Conservation (phyloP, 768 basidiomycete species). For the Rhodotorula kratochvilovae region DNA sequence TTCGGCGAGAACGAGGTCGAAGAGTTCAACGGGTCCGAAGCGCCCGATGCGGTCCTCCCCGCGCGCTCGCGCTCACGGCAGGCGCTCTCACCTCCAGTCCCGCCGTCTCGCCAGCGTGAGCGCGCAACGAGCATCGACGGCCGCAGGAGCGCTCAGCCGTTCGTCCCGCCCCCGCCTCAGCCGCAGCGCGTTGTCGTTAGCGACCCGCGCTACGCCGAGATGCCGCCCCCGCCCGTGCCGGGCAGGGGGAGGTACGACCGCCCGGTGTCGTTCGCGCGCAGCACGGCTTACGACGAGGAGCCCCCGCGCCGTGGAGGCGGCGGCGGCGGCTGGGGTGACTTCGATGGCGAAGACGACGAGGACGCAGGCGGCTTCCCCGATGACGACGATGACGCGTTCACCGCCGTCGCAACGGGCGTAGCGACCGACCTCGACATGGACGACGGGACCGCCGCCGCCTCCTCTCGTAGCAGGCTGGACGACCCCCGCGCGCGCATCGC, state of each 20-base stretch:
- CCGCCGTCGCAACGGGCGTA: constrained; percentile 26
- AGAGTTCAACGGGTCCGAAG: constrained; percentile 27
- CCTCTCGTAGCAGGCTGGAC: neutral
- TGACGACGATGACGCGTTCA: constrained; percentile 30
- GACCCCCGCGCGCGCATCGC: neutral
- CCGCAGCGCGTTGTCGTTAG: neutral
- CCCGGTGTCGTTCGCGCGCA: neutral
- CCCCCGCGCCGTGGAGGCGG: neutral
- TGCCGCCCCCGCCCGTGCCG: neutral
- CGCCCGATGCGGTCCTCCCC: constrained; percentile 19
- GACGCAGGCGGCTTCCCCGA: neutral
- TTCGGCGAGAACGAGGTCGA: constrained; percentile 32
- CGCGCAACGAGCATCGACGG: constrained; percentile 7
- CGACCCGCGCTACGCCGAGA: neutral
- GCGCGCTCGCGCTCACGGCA: constrained; percentile 2
- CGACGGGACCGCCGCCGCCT: neutral
- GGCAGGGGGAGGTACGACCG: neutral
- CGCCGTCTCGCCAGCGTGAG: neutral
- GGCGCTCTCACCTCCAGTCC: neutral
- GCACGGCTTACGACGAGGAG: neutral
- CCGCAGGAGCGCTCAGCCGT: neutral
- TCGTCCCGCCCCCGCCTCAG: neutral
- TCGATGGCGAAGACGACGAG: neutral
- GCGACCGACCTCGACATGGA: constrained; percentile 22
- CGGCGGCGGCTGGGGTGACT: neutral